A percentile compares a stretch with the other conserved stretches of the same genome.
These are phyloP conservation scores for Arthrobotrys megalospora DNA, from an alignment of 2,329 filamentous ascomycete genomes.

Conservation along the genomic window DNA sequence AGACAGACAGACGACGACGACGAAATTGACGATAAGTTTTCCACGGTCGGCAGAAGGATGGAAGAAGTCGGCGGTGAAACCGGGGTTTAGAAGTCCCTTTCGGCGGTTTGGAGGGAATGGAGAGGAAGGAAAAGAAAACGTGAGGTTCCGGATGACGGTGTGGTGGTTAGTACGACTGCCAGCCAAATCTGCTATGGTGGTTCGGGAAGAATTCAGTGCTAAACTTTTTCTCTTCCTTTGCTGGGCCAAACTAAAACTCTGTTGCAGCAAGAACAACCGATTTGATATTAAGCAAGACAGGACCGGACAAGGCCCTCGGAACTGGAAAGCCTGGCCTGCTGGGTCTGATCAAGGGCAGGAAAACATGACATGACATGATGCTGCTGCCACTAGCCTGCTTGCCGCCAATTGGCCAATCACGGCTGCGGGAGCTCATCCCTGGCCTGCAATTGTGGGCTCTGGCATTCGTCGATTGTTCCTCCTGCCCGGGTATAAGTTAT, in stretches of 20 bases:
- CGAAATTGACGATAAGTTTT: slow-evolving; percentile 22
- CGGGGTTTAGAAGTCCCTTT: slow-evolving; percentile 23
- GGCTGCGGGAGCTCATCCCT: slow-evolving; percentile 20
- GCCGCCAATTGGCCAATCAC: slow-evolving; percentile 57
- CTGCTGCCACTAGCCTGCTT: slow-evolving; percentile 43
- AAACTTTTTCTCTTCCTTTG: slow-evolving; percentile 23
- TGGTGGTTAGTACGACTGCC: slow-evolving; percentile 45
- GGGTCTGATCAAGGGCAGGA: slow-evolving; percentile 22
- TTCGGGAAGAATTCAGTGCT: slow-evolving; percentile 27
- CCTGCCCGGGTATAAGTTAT: slow-evolving; percentile 9
- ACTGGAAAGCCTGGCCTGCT: background rate
- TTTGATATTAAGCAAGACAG: slow-evolving; percentile 17
- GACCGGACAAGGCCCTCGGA: slow-evolving; percentile 23
- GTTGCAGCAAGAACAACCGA: slow-evolving; percentile 53
- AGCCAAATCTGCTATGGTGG: background rate
- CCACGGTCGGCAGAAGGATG: background rate
- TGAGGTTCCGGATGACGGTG: slow-evolving; percentile 24
- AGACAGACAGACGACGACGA: slow-evolving; percentile 6
- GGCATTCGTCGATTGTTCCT: slow-evolving; percentile 38
- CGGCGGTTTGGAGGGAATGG: slow-evolving; percentile 29
- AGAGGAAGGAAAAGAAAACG: slow-evolving; percentile 21
- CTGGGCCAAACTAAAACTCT: slow-evolving; percentile 25
- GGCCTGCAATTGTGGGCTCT: slow-evolving; percentile 23
- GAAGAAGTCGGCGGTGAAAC: slow-evolving; percentile 17
- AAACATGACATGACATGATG: slow-evolving; percentile 59